Evolutionary conservation across 1,284 basidiomycete genomes (phyloP).

Genomic region (Malassezia psittaci): DNA sequence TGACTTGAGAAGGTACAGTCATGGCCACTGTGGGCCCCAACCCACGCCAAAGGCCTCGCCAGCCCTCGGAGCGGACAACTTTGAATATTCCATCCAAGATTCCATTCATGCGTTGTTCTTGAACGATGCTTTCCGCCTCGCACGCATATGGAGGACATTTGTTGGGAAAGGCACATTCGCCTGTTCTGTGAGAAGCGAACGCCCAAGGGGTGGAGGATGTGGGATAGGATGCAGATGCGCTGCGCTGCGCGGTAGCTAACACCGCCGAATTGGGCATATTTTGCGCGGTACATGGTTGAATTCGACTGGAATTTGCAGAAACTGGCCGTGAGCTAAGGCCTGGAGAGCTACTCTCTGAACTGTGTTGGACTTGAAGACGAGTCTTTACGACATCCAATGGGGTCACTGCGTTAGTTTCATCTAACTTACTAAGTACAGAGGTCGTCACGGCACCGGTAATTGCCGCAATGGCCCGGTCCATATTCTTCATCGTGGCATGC

Average conservation of each 20-base stretch:
- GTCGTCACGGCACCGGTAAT: slow-evolving; percentile 69
- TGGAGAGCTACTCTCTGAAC: neutral
- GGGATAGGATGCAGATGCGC: neutral
- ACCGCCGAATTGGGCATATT: neutral
- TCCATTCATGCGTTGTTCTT: slow-evolving; percentile 31
- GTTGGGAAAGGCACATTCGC: slow-evolving; percentile 8
- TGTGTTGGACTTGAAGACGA: slow-evolving; percentile 65
- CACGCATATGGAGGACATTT: slow-evolving; percentile 12
- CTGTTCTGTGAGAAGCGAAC: slow-evolving; percentile 18
- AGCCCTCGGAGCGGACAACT: slow-evolving; percentile 34
- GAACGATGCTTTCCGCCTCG: slow-evolving; percentile 22
- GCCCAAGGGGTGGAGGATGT: slow-evolving; percentile 11
- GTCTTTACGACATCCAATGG: slow-evolving; percentile 91
- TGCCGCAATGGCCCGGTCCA: slow-evolving; percentile 63
- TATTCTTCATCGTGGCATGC: neutral
- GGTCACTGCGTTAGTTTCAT: slow-evolving; percentile 59
- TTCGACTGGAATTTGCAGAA: neutral
- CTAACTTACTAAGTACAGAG: slow-evolving; percentile 65
- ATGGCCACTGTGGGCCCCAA: slow-evolving; percentile 52
- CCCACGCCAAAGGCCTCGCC: slow-evolving; percentile 43
- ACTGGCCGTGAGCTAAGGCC: no score
- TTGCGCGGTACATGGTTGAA: neutral
- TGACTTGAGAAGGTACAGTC: slow-evolving; percentile 80
- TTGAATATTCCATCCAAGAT: slow-evolving; percentile 42
- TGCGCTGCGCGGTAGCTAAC: neutral